Conservation (phyloP, 2,329 filamentous ascomycete species). For the Colletotrichum sp. region DNA sequence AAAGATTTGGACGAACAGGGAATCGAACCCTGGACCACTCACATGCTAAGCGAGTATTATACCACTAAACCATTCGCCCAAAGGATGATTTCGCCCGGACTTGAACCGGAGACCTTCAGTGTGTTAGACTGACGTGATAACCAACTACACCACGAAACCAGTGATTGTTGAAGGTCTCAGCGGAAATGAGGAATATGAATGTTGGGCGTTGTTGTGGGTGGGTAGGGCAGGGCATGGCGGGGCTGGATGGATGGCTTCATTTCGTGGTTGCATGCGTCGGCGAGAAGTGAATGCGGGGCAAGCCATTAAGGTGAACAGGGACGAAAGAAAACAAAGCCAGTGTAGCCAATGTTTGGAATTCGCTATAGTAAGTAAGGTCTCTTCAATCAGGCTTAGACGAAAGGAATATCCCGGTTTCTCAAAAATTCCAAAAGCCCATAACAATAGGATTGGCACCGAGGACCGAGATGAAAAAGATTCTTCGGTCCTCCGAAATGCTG, state of each 20-base stretch:
- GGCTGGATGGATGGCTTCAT: background rate
- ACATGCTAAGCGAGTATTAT: slow-evolving; percentile 23
- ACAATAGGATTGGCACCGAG: background rate
- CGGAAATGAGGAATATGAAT: background rate
- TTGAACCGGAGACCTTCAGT: slow-evolving; percentile 23
- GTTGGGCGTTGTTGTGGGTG: background rate
- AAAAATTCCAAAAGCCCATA: fast-evolving
- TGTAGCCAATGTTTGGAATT: no score
- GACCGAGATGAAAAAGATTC: background rate
- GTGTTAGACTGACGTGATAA: slow-evolving; percentile 55
- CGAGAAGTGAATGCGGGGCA: background rate
- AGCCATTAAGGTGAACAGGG: background rate
- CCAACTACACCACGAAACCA: slow-evolving; percentile 41
- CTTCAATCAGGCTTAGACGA: background rate
- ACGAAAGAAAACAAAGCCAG: background rate
- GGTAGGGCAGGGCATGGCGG: background rate
- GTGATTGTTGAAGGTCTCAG: fast-evolving
- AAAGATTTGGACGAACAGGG: slow-evolving; percentile 16
- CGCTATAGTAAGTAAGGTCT: background rate
- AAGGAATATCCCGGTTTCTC: background rate
- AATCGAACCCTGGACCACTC: slow-evolving; percentile 22
- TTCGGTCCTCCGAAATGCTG: background rate
- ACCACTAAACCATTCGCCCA: slow-evolving; percentile 22
- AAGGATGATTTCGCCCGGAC: slow-evolving; percentile 15
- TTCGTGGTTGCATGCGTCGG: background rate